A percentile compares a stretch with the other conserved stretches of the same genome.
These are phyloP conservation scores for Monilinia polystroma DNA, from an alignment of 2,329 filamentous ascomycete genomes.

Conservation along the genomic window DNA sequence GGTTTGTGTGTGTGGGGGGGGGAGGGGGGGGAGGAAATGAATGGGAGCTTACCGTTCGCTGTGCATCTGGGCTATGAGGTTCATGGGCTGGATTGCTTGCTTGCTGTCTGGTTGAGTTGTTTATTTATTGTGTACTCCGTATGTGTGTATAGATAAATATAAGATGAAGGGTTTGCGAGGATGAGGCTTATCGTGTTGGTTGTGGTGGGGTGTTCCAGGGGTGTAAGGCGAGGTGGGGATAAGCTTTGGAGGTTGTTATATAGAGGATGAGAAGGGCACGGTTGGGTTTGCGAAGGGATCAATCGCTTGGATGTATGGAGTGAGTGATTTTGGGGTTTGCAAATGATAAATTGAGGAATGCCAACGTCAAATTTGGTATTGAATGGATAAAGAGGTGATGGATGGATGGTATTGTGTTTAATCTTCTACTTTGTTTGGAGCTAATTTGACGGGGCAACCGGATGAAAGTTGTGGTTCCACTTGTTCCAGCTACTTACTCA, in stretches of 20 bases:
- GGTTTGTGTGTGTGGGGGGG: neutral
- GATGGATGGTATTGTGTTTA: no score
- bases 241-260: no score
- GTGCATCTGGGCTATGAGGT: neutral
- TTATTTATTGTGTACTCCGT: neutral
- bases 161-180: neutral
- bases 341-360: no score
- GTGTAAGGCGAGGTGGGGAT: neutral
- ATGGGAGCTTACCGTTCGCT: conserved; percentile 11
- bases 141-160: neutral
- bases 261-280: no score
- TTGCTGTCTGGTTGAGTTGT: neutral
- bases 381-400: no score
- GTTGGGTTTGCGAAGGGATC: no score
- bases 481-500: no score
- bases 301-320: no score
- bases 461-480: neutral
- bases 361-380: no score
- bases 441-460: conserved; percentile 11
- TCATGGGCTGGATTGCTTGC: neutral
- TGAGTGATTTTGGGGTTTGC: no score
- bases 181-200: neutral
- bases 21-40: neutral
- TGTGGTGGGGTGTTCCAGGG: neutral
- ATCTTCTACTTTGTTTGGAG: no score